phyloP scores from a whole-genome alignment of 108 stramenopile species.

The Cyclotella choctawhatcheeana region DNA sequence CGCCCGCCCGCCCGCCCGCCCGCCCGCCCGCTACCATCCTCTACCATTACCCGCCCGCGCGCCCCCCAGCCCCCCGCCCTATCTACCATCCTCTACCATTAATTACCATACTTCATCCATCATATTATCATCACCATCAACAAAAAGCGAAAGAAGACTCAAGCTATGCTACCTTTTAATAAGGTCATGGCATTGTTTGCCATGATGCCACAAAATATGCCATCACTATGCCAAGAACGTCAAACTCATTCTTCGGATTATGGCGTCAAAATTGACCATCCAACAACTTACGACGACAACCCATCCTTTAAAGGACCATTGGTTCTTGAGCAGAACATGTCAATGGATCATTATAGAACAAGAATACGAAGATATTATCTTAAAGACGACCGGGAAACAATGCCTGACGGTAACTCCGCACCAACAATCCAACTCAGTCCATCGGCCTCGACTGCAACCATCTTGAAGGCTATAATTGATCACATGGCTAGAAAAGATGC shows the following conservation, averaged over 20 bases:
- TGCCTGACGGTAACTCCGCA: not conserved
- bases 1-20: too few relatives aligned
- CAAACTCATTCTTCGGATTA: conserved; percentile 32
- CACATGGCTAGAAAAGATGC: conserved; percentile 59
- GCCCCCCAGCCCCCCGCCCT: too few relatives aligned
- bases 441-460: conserved; percentile 43
- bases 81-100: not conserved
- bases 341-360: conserved; percentile 33
- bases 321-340: conserved; percentile 23
- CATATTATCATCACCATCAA: too few relatives aligned
- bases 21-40: too few relatives aligned
- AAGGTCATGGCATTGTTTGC: conserved; percentile 16
- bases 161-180: not conserved
- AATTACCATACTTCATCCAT: too few relatives aligned
- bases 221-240: conserved; percentile 8
- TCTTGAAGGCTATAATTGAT: conserved; percentile 51
- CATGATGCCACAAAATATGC: conserved; percentile 22
- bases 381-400: conserved; percentile 3
- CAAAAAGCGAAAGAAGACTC: too few relatives aligned
- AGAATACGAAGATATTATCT: conserved; percentile 44
- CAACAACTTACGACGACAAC: conserved; percentile 54
- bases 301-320: conserved; percentile 59
- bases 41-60: too few relatives aligned
- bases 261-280: conserved; percentile 49
- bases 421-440: conserved; percentile 11